A percentile compares a stretch with the other conserved stretches of the same genome.
phyloP scores from a whole-genome alignment of 1,139 yeast species.

The Magnusiomyces fungicola region DNA sequence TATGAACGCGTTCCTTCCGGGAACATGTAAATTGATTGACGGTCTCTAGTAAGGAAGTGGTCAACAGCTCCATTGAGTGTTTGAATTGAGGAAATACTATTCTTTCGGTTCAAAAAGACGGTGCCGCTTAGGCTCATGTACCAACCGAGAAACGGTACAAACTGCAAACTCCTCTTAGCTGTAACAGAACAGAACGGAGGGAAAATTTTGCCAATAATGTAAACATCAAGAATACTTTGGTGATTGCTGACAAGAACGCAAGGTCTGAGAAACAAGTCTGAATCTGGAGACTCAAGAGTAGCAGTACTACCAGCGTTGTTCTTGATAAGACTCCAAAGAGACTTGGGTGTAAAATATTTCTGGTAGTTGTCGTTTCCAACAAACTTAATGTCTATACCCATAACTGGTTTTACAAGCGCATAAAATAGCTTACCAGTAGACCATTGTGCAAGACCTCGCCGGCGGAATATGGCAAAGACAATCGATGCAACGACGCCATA shows the following conservation, averaged over 20 bases:
- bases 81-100: slow-evolving; percentile 63
- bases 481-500: slow-evolving; percentile 11
- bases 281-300: background rate
- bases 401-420: slow-evolving; percentile 2
- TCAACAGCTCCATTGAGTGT: slow-evolving; percentile 65
- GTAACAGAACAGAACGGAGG: slow-evolving; percentile 90
- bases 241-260: slow-evolving; percentile 83
- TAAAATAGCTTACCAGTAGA: slow-evolving; percentile 12
- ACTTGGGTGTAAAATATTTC: slow-evolving; percentile 1
- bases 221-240: slow-evolving; percentile 77
- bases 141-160: slow-evolving; percentile 94
- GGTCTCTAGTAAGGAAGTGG: slow-evolving; percentile 47
- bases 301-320: background rate
- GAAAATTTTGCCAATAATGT: slow-evolving; percentile 71
- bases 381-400: slow-evolving; percentile 9
- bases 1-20: slow-evolving; percentile 94
- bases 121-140: slow-evolving; percentile 89
- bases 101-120: slow-evolving; percentile 80
- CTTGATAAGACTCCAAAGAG: background rate
- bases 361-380: slow-evolving; percentile 6
- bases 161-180: slow-evolving; percentile 77
- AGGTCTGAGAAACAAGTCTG: slow-evolving; percentile 28
- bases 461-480: slow-evolving; percentile 7
- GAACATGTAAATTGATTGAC: slow-evolving; percentile 69
- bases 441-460: slow-evolving; percentile 13